Evolutionary conservation across 306 rosid genomes (phyloP).

Genomic region (Albizia julibrissin): DNA sequence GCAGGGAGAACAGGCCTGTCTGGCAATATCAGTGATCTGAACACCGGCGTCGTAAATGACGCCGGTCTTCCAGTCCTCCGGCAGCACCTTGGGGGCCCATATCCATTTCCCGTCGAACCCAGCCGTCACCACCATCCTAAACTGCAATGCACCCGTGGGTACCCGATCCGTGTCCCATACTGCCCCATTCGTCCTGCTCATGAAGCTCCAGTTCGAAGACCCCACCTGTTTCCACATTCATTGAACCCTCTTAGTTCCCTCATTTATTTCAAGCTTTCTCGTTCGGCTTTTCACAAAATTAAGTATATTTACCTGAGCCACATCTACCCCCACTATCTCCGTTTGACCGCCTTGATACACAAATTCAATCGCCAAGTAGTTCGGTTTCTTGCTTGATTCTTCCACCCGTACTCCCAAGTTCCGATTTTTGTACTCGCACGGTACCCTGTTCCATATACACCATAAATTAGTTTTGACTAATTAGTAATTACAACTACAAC

Average conservation of each 20-base stretch:
- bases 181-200: constrained; percentile 58
- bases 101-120: constrained; percentile 79
- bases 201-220: constrained; percentile 55
- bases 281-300: background rate
- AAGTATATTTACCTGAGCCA: constrained; percentile 64
- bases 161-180: constrained; percentile 82
- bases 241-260: background rate
- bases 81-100: constrained; percentile 79
- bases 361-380: constrained; percentile 63
- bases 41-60: constrained; percentile 57
- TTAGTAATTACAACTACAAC: background rate
- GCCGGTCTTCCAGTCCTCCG: constrained; percentile 68
- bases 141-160: constrained; percentile 71
- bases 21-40: constrained; percentile 73
- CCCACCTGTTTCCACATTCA: constrained; percentile 1
- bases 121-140: constrained; percentile 60
- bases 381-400: constrained; percentile 78
- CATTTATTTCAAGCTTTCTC: background rate
- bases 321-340: constrained; percentile 76
- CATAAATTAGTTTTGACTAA: background rate
- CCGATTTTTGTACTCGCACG: constrained; percentile 64
- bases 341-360: constrained; percentile 97
- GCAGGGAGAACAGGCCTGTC: constrained; percentile 71
- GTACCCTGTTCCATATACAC: constrained; percentile 55
- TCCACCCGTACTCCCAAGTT: constrained; percentile 79